Evolutionary conservation across 2,329 filamentous ascomycete species (phyloP).

Genomic region (Fusarium chaquense): DNA sequence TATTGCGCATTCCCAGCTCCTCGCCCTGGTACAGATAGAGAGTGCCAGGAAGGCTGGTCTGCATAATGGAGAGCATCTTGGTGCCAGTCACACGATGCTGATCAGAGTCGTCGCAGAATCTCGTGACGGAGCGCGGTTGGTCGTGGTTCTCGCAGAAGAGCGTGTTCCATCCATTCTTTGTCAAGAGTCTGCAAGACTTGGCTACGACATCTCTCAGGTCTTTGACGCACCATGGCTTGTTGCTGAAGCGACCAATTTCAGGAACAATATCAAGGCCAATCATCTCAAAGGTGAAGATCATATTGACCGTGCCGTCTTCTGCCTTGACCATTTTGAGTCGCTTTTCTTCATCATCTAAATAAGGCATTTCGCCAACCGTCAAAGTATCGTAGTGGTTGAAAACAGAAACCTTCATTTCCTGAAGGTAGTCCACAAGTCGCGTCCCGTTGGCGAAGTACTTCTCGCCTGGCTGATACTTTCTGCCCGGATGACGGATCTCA

Average conservation of each 20-base stretch:
- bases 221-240: background rate
- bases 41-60: constrained; percentile 66
- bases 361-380: constrained; percentile 72
- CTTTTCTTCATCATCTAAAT: constrained; percentile 65
- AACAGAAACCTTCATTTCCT: constrained; percentile 70
- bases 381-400: constrained; percentile 71
- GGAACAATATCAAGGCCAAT: background rate
- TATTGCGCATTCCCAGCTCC: constrained; percentile 73
- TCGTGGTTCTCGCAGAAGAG: constrained; percentile 72
- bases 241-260: background rate
- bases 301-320: constrained; percentile 1
- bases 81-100: constrained; percentile 62
- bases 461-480: constrained; percentile 64
- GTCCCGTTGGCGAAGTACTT: constrained; percentile 74
- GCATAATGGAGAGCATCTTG: constrained; percentile 70
- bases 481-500: constrained; percentile 61
- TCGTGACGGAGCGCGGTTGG: constrained; percentile 68
- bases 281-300: constrained; percentile 20
- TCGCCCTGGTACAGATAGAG: constrained; percentile 76
- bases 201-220: background rate
- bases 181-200: background rate
- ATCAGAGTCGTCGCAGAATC: constrained; percentile 64
- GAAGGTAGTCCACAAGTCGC: constrained; percentile 74
- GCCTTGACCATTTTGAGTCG: background rate
- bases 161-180: background rate